These are phyloP conservation scores for Aspergillus versicolor DNA, from an alignment of 2,329 filamentous ascomycete genomes.

Conservation along the genomic window DNA sequence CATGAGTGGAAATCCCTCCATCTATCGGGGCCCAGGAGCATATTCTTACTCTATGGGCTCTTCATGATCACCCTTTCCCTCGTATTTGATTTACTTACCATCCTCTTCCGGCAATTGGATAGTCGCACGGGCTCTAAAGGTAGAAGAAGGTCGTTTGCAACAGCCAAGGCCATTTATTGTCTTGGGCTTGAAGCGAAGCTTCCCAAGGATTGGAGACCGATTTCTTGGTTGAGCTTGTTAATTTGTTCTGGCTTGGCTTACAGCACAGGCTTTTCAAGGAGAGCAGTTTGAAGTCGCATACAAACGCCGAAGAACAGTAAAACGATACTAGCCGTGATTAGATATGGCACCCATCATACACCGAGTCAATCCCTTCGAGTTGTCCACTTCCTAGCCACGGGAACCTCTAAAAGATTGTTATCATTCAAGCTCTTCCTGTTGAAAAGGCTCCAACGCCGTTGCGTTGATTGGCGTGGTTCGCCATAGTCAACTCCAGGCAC, in stretches of 20 bases:
- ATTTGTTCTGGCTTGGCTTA: background rate
- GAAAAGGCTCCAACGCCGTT: background rate
- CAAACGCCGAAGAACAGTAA: background rate
- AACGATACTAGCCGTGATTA: background rate
- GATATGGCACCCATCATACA: too few species aligned
- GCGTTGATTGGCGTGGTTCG: conserved; percentile 1
- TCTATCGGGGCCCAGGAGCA: too few species aligned
- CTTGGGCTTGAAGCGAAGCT: background rate
- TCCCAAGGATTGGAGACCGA: background rate
- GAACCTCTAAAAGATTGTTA: background rate
- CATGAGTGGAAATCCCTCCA: too few species aligned
- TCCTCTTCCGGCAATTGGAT: too few species aligned
- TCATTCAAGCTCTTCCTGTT: background rate
- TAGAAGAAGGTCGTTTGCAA: background rate
- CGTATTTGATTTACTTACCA: too few species aligned
- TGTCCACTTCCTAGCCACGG: background rate
- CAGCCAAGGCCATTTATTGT: background rate
- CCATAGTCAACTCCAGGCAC: conserved; percentile 9
- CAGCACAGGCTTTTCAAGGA: too few species aligned
- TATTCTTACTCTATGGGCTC: too few species aligned
- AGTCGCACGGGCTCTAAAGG: background rate
- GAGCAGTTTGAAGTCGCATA: background rate
- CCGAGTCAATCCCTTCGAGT: too few species aligned
- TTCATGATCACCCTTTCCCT: too few species aligned
- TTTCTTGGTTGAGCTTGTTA: background rate